Evolutionary conservation across 2,329 filamentous ascomycete species (phyloP).

Genomic region (Coniochaeta sp.): DNA sequence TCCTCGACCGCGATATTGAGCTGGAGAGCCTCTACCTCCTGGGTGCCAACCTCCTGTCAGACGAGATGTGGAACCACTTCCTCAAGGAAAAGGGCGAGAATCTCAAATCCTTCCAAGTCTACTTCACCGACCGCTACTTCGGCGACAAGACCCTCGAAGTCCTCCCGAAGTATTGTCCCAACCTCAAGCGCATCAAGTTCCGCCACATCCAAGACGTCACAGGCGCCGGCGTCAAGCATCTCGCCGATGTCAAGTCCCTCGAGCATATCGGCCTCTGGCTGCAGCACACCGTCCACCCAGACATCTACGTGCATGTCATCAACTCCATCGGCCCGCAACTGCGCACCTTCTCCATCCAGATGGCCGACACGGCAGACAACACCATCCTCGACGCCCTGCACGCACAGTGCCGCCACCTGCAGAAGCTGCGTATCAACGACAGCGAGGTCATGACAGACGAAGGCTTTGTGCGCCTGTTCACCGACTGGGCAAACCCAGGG

Average conservation of each 20-base stretch:
- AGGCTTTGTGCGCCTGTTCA: conserved; percentile 68
- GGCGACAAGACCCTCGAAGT: conserved; percentile 59
- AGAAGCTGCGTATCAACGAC: conserved; percentile 75
- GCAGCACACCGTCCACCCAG: conserved; percentile 46
- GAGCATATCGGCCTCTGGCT: conserved; percentile 71
- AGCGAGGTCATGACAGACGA: conserved; percentile 70
- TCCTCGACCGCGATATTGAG: conserved; percentile 62
- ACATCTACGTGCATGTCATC: conserved; percentile 55
- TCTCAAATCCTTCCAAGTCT: conserved; percentile 67
- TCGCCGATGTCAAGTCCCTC: conserved; percentile 57
- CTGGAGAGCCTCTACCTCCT: conserved; percentile 73
- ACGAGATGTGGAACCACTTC: conserved; percentile 66
- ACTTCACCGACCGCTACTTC: conserved; percentile 78
- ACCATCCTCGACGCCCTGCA: conserved; percentile 65
- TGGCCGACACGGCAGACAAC: conserved; percentile 61
- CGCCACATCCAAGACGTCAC: conserved; percentile 71
- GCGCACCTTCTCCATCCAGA: conserved; percentile 70
- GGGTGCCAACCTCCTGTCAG: conserved; percentile 75
- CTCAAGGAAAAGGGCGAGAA: conserved; percentile 58
- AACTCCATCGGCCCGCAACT: conserved; percentile 56
- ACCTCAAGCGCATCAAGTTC: conserved; percentile 70
- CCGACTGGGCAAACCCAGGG: conserved; percentile 65
- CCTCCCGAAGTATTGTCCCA: conserved; percentile 59
- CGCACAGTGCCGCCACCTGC: conserved; percentile 57
- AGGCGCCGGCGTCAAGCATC: conserved; percentile 55